Evolutionary conservation across 768 basidiomycete genomes (phyloP).

Genomic region (Termitomyces sp.): DNA sequence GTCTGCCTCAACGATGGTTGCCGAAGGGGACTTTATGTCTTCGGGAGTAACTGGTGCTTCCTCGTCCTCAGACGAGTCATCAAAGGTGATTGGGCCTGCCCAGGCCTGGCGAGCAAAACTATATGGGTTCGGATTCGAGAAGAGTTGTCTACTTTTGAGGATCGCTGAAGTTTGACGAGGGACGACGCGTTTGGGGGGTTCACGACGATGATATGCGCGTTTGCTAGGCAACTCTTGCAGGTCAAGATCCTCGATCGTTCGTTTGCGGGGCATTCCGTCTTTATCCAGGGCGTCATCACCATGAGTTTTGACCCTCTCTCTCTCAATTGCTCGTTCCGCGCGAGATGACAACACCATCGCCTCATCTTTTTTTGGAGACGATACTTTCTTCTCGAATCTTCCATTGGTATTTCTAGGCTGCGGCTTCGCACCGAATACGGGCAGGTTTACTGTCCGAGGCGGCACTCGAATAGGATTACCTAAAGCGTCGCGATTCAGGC

Average conservation of each 20-base stretch:
- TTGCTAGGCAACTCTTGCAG: constrained; percentile 34
- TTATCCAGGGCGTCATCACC: constrained; percentile 20
- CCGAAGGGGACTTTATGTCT: constrained; percentile 43
- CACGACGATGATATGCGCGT: constrained; percentile 23
- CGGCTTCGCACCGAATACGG: constrained; percentile 18
- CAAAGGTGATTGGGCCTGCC: constrained; percentile 44
- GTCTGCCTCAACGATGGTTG: constrained; percentile 26
- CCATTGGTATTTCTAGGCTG: constrained; percentile 68
- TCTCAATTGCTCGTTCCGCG: constrained; percentile 39
- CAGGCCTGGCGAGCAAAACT: constrained; percentile 59
- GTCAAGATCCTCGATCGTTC: constrained; percentile 29
- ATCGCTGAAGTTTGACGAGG: constrained; percentile 37
- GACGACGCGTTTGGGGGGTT: constrained; percentile 35
- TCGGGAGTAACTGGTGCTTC: constrained; percentile 61
- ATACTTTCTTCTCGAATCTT: constrained; percentile 63
- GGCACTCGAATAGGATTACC: constrained; percentile 15
- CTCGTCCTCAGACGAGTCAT: constrained; percentile 48
- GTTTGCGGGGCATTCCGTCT: constrained; percentile 25
- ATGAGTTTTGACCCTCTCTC: constrained; percentile 33
- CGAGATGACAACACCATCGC: constrained; percentile 27
- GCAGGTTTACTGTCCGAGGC: constrained; percentile 21
- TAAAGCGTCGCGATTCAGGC: constrained; percentile 30
- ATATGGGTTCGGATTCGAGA: constrained; percentile 60
- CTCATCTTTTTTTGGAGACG: constrained; percentile 35
- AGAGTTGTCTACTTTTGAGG: constrained; percentile 46